Base-by-base conservation (phyloP, 768 basidiomycete species). In the Exsudoporus frostii region DNA sequence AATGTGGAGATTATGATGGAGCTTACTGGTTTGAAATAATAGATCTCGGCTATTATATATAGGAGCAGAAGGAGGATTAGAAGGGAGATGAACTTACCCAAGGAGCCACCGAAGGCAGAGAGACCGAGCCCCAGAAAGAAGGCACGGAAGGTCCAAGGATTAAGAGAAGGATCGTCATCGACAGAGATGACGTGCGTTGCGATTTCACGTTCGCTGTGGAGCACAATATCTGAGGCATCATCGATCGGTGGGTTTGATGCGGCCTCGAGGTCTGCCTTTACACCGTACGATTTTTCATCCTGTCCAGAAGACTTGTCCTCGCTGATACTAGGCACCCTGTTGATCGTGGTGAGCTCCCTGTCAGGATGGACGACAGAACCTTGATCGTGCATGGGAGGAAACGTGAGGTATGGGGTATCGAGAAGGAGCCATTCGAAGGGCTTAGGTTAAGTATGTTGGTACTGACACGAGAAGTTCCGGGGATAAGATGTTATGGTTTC, bases 21-120 rank as follows among this genome's bases (percentile, higher is more conserved):
- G 11, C 51, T 51, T 59, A 79, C 80, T 4, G 80, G 80, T 65
- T 83, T 82, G 65, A 82, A 83, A 61, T 83, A 83, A 63, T 81
- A 82, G 25, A 83, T 82, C 57, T 83, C 75, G 32, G 80, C 79
- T 80, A 50, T 17, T 32, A 24, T 22, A 22, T 24, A 22, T 50
- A 5, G 48, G 58, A 36, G 4, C 0, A 27, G 24, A 50, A 46
- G 20, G 56, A 29, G 20, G 8, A 17, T 30, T 22, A 37, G 17
- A 39, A 17, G 4, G 4, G 7, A 36, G 13, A 33, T 27, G 36
- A 13, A 59, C 64, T 11, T 59, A 76, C 79, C 79, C 22, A 83
- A 69, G 15, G 80, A 74, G 42, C 77, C 75, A 57, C 79, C 79
- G 36, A 82, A 66, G 70, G 74, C 25, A 73, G 80, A 70, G 69